Base-by-base conservation (phyloP, 192 early-diverging fungal genomes). In the Phlyctochytrium arcticum region DNA sequence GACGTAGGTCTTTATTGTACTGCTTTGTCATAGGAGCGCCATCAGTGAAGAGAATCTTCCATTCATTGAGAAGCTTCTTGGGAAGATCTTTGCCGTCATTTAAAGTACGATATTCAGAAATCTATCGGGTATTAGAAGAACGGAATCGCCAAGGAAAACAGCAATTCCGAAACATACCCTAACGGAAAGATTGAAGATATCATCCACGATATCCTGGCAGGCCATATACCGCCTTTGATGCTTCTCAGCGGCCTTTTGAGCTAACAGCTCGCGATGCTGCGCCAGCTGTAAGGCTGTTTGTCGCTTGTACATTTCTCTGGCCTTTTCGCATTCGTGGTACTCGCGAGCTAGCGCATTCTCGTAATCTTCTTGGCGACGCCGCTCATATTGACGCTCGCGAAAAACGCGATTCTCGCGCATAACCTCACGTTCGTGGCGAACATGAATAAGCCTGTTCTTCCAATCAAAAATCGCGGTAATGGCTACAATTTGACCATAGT, bases 401-500 rank as follows among this genome's bases (percentile, higher is more conserved):
- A 68, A 69, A 30, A 75, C 49, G 31, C 80, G 50, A 65, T 85
- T 85, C 50, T 80, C 65, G 10, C 58, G 59, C 72, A 85, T 82
- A 9, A 85, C 70, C 48, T 80, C 75, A 27, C 84, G 85, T 72
- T 85, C 76, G 33, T 83, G 77, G 12, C 84, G 69, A 19, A 82
- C 67, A 31, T 80, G 73, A 60, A 80, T 64, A 0, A 85, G 73
- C 21, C 76, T 80, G 54, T 24, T 33, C 47, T 24, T 17, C 36
- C 39, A 32, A 58, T 53, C 0, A 30, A 30, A 8, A n/a, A n/a
- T 6, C 23, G 2, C n/a, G 23, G 62, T 34, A 24, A 56, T 0
- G 42, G 30, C 53, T 60, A 35, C 30, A 33, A 4, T 19, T 31
- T 21, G 4, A 10, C 33, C 23, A 19, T 17, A 4, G 9, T 5